Evolutionary conservation across 306 rosid species (phyloP), one percentile per base, ranked within the genome.

Genomic region (Quillaja saponaria): DNA sequence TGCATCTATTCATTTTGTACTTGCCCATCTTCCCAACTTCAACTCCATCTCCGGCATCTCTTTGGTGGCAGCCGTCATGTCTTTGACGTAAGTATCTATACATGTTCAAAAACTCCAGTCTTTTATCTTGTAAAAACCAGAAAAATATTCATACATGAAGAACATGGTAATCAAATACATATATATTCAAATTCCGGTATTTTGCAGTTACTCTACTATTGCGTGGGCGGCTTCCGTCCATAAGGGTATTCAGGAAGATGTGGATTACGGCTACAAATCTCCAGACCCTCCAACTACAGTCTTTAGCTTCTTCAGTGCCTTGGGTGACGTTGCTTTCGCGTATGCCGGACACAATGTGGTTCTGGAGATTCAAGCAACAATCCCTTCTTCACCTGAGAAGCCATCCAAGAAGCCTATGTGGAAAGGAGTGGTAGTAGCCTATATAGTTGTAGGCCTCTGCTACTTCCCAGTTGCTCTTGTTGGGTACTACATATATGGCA

Each of bases 21-120:
- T 86, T 3, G 69, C 96, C 5, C 95, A 90, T 17, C 96, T 90
- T 48, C 96, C 96, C 8, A 84, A 82, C 66, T 86, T 86, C 69
- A 77, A 84, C 54, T 64, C 96, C 71, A 80, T 89, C 44, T 54
- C 91, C 1, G 87, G 80, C 1, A 55, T 89, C 31, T 89, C 95
- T 8, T 64, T 89, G 21, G 90, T 85, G 6, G 95, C 91, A 0
- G 96, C 95, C 0, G 68, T 82, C 72, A 86, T 90, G 95, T 84
- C 95, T 40, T 49, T 84, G 56, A 86, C 85, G 96, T 88, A 65
- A 55, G 13, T 3, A 52, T 37, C 13, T n/a, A n/a, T n/a, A n/a
- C n/a, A n/a, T n/a, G n/a, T n/a, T n/a, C n/a, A n/a, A 17, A 6
- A 15, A 7, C 44, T 2, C 3, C 10, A 1, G 10, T 8, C 44